Base-by-base conservation (phyloP, 2,329 filamentous ascomycete species). In the Aspergillus candidus region DNA sequence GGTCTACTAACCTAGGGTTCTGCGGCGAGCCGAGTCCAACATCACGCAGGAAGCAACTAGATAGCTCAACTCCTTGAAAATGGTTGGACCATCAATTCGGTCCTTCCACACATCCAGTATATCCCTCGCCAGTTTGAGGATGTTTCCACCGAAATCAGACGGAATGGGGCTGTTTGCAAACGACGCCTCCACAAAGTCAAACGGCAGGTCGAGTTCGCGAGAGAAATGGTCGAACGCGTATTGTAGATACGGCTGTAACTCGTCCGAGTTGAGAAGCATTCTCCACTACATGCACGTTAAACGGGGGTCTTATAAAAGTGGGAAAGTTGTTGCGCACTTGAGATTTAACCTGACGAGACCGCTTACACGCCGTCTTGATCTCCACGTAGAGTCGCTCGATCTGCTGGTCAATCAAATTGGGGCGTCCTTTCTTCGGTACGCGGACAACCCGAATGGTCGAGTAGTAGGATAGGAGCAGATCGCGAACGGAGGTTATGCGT, bases 201-300 rank as follows among this genome's bases (percentile, higher is more conserved):
- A 39, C n/a, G 37, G 37, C 27, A 39, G 4, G 4, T 39, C 37
- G 22, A 39, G 27, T 7, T 39, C 37, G 22, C 37, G 27, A 3
- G 37, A n/a, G 13, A 39, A 39, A 39, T 39, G 37, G 18, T 39
- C 37, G n/a, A 39, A 39, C 13, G 37, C 37, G 11, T 39, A 14
- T 7, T 39, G 37, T 27, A 39, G 14, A 32, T 39, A 39, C 4
- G 37, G 37, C 18, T 39, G 11, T 4, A 39, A 11, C 4, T 39
- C 37, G 12, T 39, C 37, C 12, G 37, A 31, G 11, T 31, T 39
- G 1, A 39, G 27, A 30, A 39, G 22, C 37, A 39, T 39, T 14
- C 37, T 39, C 11, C 30, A 14, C 37, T 39, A 15, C 4, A 32
- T 12, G 1, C 2, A 3, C n/a, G 17, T 30, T 29, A 30, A n/a